Conservation (phyloP, 1,139 yeast species). For the Candida sp. region DNA sequence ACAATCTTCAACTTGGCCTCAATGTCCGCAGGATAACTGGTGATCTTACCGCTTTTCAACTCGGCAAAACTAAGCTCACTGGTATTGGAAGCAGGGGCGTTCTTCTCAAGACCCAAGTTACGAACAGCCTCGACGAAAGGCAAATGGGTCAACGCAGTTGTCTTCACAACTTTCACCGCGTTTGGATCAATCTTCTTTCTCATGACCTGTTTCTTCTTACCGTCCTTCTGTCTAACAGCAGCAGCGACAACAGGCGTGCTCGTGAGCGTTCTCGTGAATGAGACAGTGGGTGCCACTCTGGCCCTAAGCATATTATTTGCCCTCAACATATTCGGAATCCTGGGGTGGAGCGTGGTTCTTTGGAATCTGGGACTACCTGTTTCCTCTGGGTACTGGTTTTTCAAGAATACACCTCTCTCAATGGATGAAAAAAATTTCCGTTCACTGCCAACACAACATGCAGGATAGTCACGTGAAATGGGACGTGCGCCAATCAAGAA, state of each 20-base stretch:
- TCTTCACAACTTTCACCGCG: conserved; percentile 19
- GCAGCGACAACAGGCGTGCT: conserved; percentile 17
- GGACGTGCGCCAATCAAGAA: not conserved
- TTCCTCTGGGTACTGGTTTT: not conserved
- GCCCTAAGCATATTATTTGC: not conserved
- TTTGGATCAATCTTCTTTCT: conserved; percentile 29
- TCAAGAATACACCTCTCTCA: not conserved
- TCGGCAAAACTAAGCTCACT: not conserved
- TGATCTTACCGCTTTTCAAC: conserved; percentile 18
- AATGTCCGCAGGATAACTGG: conserved; percentile 24
- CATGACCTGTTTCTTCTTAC: conserved; percentile 21
- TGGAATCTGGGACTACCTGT: not conserved
- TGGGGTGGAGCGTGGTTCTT: too few relatives aligned
- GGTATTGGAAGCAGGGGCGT: conserved; percentile 17
- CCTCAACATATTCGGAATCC: not conserved
- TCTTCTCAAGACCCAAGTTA: conserved; percentile 35
- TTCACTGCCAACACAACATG: not conserved
- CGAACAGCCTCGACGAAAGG: conserved; percentile 45
- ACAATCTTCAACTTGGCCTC: conserved; percentile 34
- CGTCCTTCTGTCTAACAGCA: conserved; percentile 22
- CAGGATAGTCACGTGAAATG: not conserved
- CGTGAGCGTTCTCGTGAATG: conserved; percentile 6
- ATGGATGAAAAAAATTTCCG: not conserved
- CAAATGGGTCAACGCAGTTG: conserved; percentile 48
- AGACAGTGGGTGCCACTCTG: not conserved